Evolutionary conservation across 352 stramenopile species (phyloP).

Genomic region (Phytopythium ostracodes): DNA sequence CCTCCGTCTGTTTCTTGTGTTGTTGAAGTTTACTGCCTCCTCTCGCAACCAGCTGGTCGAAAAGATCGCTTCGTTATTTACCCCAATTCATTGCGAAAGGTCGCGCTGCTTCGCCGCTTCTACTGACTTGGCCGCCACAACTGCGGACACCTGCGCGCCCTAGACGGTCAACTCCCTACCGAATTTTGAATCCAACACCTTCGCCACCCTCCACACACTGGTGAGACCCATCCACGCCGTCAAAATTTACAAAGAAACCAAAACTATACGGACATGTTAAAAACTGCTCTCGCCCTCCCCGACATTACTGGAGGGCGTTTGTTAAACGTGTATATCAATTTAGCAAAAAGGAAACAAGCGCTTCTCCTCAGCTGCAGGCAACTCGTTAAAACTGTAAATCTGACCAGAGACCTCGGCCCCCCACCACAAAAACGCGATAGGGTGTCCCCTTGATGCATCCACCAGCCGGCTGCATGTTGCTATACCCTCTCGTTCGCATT

Average conservation of each 20-base stretch:
- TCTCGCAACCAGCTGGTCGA: neutral
- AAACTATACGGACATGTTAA: neutral
- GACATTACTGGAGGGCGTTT: too few relatives aligned
- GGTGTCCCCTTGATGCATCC: neutral
- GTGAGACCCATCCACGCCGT: neutral
- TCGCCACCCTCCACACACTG: too few relatives aligned
- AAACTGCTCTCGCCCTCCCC: neutral
- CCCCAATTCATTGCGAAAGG: neutral
- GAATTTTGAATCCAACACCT: too few relatives aligned
- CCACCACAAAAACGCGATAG: neutral
- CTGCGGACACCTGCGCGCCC: neutral
- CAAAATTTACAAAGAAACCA: conserved; percentile 1
- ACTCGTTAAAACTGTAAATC: neutral
- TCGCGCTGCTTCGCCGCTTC: neutral
- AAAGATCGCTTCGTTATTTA: neutral
- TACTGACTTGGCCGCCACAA: neutral
- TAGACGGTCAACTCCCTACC: neutral
- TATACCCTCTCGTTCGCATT: neutral
- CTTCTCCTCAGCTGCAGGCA: neutral
- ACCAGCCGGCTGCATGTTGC: neutral
- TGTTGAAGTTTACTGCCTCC: conserved; percentile 1
- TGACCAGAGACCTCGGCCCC: neutral
- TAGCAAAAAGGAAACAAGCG: neutral
- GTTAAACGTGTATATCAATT: neutral
- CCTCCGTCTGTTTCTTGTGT: neutral